Conservation (phyloP, 257 asterid species). For the Solanum sejunctum region DNA sequence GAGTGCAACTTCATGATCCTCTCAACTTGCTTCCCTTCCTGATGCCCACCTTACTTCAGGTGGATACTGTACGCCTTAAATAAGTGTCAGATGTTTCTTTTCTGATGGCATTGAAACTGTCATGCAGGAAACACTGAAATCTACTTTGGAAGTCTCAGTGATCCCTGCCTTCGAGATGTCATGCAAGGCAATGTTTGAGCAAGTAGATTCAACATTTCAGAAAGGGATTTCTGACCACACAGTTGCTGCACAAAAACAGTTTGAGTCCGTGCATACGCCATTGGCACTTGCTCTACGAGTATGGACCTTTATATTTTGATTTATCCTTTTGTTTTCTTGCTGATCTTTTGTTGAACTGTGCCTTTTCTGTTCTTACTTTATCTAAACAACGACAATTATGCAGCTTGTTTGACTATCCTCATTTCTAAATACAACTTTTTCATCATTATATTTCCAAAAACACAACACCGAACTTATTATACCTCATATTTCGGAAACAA, state of each 20-base stretch:
- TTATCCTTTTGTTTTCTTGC: background rate
- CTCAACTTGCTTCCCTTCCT: background rate
- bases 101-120: background rate
- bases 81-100: background rate
- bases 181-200: slow-evolving; percentile 91
- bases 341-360: background rate
- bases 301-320: background rate
- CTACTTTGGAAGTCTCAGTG: slow-evolving; percentile 71
- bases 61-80: background rate
- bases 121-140: slow-evolving; percentile 75
- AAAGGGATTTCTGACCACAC: slow-evolving; percentile 84
- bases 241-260: slow-evolving; percentile 62
- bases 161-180: slow-evolving; percentile 92
- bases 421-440: background rate
- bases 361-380: background rate
- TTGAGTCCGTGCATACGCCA: slow-evolving; percentile 75
- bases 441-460: background rate
- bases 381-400: background rate
- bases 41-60: background rate
- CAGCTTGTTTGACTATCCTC: background rate
- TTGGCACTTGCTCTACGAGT: slow-evolving; percentile 77
- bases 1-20: background rate
- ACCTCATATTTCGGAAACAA: background rate
- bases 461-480: background rate
- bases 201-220: slow-evolving; percentile 78